Evolutionary conservation across 352 stramenopile genomes (phyloP), one percentile per base, ranked within the genome.

Genomic region (Globisporangium spiculum): DNA sequence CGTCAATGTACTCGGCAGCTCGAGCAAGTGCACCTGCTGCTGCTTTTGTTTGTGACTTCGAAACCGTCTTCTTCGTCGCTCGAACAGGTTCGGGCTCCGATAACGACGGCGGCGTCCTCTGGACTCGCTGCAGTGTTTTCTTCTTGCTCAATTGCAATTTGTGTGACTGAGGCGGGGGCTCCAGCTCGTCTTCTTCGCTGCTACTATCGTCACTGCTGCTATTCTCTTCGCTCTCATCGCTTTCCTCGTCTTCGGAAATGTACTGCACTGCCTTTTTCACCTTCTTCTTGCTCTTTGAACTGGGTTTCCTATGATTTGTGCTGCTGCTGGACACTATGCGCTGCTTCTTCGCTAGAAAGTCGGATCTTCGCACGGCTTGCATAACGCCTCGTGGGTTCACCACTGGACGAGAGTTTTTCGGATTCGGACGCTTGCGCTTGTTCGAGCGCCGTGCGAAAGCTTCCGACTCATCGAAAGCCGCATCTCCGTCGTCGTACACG

Each of bases 371-470:
- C 20, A 46, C 4, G 30, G 55, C 1, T 7, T 41, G 24, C 14
- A 56, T 65, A 18, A 27, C 22, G 30, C 38, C 59, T 65, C 41
- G 24, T 36, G 24, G 3, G 0, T 20, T 44, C 24, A 44, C 9
- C 8, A 32, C 27, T 41, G 18, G 54, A 60, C 27, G 36, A 10
- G 58, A 24, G 5, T 18, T 48, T 27, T 65, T 46, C 22, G 48
- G 20, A 55, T 18, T 65, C 46, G 60, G 26, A 20, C 66, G 60
- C 54, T 66, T 66, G 60, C 66, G 66, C 53, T 71, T 71, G 20
- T 60, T 62, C 27, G 54, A 63, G 32, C 52, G 62, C 0, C 22
- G 32, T 7, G 12, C 36, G 4, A 71, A 62, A 6, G 59, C 66
- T 27, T 34, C 24, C 3, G 66, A 56, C 14, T 56, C 54, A 9